phyloP scores from a whole-genome alignment of 139 green algal species.

The Eudorina sp. region DNA sequence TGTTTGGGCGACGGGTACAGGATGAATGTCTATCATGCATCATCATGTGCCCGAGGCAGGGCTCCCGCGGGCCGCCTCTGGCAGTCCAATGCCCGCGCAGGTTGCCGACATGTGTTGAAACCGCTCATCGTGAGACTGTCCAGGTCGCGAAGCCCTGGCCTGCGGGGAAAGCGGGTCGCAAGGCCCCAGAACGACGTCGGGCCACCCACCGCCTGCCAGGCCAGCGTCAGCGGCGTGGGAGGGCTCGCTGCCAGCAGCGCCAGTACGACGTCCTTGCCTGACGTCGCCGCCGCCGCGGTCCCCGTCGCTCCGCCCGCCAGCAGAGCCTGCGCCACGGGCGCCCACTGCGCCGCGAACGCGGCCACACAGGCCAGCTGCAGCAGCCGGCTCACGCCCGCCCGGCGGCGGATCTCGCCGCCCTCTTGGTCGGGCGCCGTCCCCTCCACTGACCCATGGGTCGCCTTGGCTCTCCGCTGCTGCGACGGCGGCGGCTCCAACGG shows the following conservation, averaged over 20 bases:
- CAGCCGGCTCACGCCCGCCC: neutral
- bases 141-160: no score
- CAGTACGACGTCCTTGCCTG: neutral
- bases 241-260: conserved; percentile 30
- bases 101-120: no score
- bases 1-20: no score
- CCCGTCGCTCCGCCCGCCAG: neutral
- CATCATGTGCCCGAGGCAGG: no score
- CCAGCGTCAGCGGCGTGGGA: conserved; percentile 5
- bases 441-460: neutral
- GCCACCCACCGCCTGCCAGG: conserved; percentile 32
- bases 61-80: no score
- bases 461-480: neutral
- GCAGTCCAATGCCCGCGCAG: neutral
- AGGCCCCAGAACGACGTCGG: no score
- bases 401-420: neutral
- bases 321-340: conserved; percentile 15
- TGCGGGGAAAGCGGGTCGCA: no score
- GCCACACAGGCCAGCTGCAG: conserved; percentile 11
- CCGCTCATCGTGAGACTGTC: no score
- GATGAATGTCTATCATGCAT: no score
- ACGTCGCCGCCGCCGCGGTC: neutral
- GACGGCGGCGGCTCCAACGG: neutral
- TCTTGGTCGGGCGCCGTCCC: neutral
- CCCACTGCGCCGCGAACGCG: conserved; percentile 35